A percentile compares a stretch with the other conserved stretches of the same genome.
Conservation (phyloP, 2,329 filamentous ascomycete genomes). For the Elsinoe perseae region DNA sequence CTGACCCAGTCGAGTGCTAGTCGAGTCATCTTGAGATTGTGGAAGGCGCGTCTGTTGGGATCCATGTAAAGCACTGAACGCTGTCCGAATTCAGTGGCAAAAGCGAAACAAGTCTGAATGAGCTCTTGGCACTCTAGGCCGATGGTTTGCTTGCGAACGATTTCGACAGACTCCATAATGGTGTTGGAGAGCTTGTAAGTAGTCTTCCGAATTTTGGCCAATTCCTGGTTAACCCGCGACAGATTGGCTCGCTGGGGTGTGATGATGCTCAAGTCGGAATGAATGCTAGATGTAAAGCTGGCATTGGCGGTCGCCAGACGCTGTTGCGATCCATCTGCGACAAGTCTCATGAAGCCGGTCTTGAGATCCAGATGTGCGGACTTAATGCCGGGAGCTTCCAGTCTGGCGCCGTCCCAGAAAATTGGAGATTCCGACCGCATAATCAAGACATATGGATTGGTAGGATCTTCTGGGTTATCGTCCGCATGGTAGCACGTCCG, state of each 20-base stretch:
- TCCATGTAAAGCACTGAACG: slow-evolving; percentile 93
- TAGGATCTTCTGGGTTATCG: slow-evolving; percentile 61
- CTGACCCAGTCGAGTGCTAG: slow-evolving; percentile 93
- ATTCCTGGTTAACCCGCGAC: slow-evolving; percentile 78
- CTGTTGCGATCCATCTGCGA: slow-evolving; percentile 77
- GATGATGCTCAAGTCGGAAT: slow-evolving; percentile 77
- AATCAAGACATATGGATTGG: slow-evolving; percentile 77
- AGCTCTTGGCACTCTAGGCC: slow-evolving; percentile 87
- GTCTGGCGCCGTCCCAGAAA: slow-evolving; percentile 67
- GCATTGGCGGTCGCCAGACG: slow-evolving; percentile 71
- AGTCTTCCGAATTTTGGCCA: slow-evolving; percentile 91
- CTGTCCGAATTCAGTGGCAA: slow-evolving; percentile 97
- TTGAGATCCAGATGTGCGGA: slow-evolving; percentile 80
- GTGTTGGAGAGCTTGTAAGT: slow-evolving; percentile 95
- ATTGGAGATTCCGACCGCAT: slow-evolving; percentile 72
- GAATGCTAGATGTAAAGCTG: slow-evolving; percentile 71
- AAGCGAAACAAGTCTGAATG: slow-evolving; percentile 95
- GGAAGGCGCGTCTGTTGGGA: slow-evolving; percentile 89
- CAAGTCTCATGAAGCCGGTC: slow-evolving; percentile 73
- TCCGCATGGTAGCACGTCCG: slow-evolving; percentile 68
- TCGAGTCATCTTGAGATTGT: slow-evolving; percentile 89
- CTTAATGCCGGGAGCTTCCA: slow-evolving; percentile 61
- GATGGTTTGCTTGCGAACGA: slow-evolving; percentile 75
- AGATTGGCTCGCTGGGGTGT: slow-evolving; percentile 91
- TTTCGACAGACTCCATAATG: slow-evolving; percentile 97